phyloP scores from a whole-genome alignment of 2,329 filamentous ascomycete genomes.

The Ophidiomyces ophidiicola region DNA sequence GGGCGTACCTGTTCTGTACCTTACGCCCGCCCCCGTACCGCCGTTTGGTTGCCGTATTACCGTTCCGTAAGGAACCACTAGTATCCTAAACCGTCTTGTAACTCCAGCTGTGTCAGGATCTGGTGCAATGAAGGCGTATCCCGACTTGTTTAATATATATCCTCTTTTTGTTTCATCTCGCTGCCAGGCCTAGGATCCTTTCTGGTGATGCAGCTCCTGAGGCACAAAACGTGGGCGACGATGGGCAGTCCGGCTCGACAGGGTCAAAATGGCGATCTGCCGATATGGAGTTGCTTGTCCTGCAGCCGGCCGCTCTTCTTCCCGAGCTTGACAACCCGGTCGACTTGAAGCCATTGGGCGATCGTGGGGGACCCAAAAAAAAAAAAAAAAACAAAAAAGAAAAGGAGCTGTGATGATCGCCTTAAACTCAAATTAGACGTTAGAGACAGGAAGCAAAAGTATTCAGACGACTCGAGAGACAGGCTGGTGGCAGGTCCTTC shows the following conservation, averaged over 20 bases:
- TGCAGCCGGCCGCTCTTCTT: slow-evolving; percentile 7
- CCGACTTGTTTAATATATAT: background rate
- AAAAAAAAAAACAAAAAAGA: no score
- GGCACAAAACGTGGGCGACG: slow-evolving; percentile 8
- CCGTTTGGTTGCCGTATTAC: background rate
- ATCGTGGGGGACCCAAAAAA: no score
- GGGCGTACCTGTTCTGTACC: background rate
- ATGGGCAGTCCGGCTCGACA: slow-evolving; percentile 11
- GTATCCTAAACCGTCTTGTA: background rate
- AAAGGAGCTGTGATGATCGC: no score
- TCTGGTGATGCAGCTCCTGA: slow-evolving; percentile 2
- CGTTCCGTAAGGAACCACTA: background rate
- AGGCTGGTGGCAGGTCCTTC: no score
- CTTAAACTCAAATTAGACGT: no score
- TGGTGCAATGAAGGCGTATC: background rate
- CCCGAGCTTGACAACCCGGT: slow-evolving; percentile 8
- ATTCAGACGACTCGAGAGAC: no score
- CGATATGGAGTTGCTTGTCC: slow-evolving; percentile 10
- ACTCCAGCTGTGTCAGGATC: background rate
- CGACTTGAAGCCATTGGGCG: background rate
- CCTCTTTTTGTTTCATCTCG: slow-evolving; percentile 2
- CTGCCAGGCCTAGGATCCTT: background rate
- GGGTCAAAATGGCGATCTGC: slow-evolving; percentile 11
- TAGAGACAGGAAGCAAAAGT: no score
- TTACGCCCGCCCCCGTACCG: background rate